phyloP scores from a whole-genome alignment of 2,329 filamentous ascomycete species.

The Nakataea oryzae region DNA sequence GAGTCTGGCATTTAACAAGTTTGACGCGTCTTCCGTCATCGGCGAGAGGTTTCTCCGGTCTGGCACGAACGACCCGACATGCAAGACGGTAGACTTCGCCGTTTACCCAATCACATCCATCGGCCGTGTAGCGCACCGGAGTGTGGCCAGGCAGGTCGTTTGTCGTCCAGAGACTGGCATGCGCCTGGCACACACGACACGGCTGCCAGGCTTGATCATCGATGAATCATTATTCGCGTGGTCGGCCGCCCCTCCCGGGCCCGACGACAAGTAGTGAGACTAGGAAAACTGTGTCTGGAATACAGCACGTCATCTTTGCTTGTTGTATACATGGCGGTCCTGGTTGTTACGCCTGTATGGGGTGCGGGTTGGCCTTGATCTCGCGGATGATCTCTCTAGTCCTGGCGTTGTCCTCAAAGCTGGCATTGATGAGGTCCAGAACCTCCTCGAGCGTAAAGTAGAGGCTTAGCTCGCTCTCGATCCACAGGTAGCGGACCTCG shows the following conservation, averaged over 20 bases:
- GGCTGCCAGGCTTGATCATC: background rate
- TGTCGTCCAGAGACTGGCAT: too few relatives aligned
- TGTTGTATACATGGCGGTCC: background rate
- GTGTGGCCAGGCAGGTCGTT: background rate
- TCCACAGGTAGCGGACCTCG: constrained; percentile 53
- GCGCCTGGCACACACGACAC: background rate
- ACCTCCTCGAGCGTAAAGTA: constrained; percentile 53
- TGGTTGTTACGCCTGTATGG: constrained; percentile 11
- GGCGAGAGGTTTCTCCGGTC: background rate
- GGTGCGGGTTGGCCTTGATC: constrained; percentile 41
- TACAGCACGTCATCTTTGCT: background rate
- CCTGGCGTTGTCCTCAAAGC: constrained; percentile 52
- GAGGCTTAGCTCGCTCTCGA: constrained; percentile 53
- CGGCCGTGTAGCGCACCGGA: background rate
- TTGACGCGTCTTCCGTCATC: background rate
- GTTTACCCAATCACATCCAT: background rate
- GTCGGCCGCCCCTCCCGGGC: too few relatives aligned
- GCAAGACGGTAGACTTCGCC: background rate
- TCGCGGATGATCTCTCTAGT: constrained; percentile 48
- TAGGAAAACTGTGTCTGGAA: background rate
- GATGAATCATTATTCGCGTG: background rate
- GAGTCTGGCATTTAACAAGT: background rate
- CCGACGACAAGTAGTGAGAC: background rate
- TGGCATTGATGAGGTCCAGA: constrained; percentile 49
- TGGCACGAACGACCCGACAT: background rate